Base-by-base conservation (phyloP, 2,329 filamentous ascomycete species). In the Stachybotrys chartarum region DNA sequence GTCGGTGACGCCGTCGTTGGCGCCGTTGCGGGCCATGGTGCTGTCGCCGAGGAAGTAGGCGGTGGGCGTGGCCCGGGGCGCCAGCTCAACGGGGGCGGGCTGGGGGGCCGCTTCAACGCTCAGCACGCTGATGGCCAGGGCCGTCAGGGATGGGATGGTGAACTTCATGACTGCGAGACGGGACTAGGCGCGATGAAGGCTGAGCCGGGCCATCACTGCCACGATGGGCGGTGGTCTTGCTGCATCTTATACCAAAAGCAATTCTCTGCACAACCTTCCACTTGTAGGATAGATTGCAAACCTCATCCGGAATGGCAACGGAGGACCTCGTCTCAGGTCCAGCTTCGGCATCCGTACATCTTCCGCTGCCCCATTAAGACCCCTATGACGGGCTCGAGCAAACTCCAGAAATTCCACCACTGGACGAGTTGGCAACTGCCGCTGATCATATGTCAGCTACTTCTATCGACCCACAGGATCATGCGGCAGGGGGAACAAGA, bases 11-110 rank as follows among this genome's bases (percentile, higher is more conserved):
- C 72, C 72, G 16, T 70, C 45, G 45, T 47, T 47, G 8, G 50
- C 32, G 35, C 35, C 77, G 11, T 67, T 72, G 46, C 65, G 67
- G 2, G 81, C 81, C 81, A 84, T 86, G 1, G 83, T 86, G 16
- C 80, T 83, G 64, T 86, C 83, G 39, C 83, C 83, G 8, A 79
- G 80, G 44, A 85, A 70, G 60, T 81, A 82, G 18, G 83, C 70
- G 1, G 76, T 82, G 1, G 60, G 60, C 6, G 16, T 24, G 12
- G 58, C 57, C 30, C 54, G 53, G 3, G 50, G 55, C 2, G 54
- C 55, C 18, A 57, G 47, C 18, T 57, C 47, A 18, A 53, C 54
- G 6, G 60, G 59, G 5, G 50, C 59, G 1, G 58, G 50, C 24
- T 24, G n/a, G 10, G 50, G 35, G 11, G 50, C 32, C 31, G 50